phyloP scores from a whole-genome alignment of 495 filamentous ascomycete species.

The Entonaema liquescens region DNA sequence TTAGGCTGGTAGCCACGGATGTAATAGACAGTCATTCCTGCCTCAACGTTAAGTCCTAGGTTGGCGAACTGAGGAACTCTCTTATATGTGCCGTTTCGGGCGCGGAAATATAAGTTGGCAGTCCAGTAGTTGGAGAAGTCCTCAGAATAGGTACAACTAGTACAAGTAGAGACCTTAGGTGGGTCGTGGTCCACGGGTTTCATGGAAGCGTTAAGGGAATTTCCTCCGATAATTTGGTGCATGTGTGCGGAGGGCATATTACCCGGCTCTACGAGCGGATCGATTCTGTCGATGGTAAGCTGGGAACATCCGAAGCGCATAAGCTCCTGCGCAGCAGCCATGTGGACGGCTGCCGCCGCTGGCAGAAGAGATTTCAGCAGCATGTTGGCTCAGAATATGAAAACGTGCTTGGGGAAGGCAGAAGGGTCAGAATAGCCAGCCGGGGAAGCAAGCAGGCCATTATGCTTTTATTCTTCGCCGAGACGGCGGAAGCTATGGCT shows the following conservation, averaged over 20 bases:
- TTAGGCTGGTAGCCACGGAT: slow-evolving; percentile 57
- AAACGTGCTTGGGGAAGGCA: slow-evolving; percentile 14
- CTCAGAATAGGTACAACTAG: slow-evolving; percentile 49
- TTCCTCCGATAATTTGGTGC: slow-evolving; percentile 55
- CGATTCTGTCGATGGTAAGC: slow-evolving; percentile 54
- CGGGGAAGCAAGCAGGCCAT: slow-evolving; percentile 15
- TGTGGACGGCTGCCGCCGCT: slow-evolving; percentile 43
- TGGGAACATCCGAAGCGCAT: slow-evolving; percentile 59
- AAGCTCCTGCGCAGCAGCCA: slow-evolving; percentile 54
- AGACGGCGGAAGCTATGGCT: slow-evolving; percentile 28
- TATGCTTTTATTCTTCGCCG: slow-evolving; percentile 35
- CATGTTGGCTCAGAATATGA: slow-evolving; percentile 25
- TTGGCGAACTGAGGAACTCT: slow-evolving; percentile 53
- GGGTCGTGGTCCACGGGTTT: slow-evolving; percentile 48
- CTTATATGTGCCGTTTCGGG: slow-evolving; percentile 50
- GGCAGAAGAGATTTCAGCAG: slow-evolving; percentile 43
- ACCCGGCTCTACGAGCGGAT: slow-evolving; percentile 56
- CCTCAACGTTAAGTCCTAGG: slow-evolving; percentile 47
- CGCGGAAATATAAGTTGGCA: slow-evolving; percentile 52
- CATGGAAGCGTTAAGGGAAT: slow-evolving; percentile 56
- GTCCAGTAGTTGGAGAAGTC: slow-evolving; percentile 59
- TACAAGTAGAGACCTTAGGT: slow-evolving; percentile 49
- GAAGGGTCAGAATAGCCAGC: slow-evolving; percentile 10
- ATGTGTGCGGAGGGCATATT: slow-evolving; percentile 50
- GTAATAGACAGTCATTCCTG: slow-evolving; percentile 59